phyloP scores from a whole-genome alignment of 441 rosid species.

The Iberis amara region DNA sequence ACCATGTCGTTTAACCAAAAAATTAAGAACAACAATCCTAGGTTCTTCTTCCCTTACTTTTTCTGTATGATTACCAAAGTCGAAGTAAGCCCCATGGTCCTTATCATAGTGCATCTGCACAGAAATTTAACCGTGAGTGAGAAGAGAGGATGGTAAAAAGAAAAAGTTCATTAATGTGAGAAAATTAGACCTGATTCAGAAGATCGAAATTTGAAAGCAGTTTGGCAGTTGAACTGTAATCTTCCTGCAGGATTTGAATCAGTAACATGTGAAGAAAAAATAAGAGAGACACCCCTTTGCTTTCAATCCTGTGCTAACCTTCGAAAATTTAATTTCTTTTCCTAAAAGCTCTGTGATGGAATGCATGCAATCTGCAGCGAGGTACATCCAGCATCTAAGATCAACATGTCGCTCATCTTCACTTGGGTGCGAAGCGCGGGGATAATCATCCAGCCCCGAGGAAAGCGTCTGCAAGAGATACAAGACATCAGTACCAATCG shows the following conservation, averaged over 20 bases:
- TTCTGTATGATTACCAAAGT: constrained; percentile 94
- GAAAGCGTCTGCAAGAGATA: constrained; percentile 60
- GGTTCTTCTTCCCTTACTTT: constrained; percentile 43
- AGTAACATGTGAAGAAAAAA: constrained; percentile 10
- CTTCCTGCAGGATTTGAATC: constrained; percentile 55
- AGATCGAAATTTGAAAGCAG: constrained; percentile 74
- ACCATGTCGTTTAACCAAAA: constrained; percentile 1
- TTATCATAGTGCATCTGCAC: constrained; percentile 88
- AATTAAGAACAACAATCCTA: constrained; percentile 5
- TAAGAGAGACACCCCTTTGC: neutral
- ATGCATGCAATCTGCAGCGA: constrained; percentile 92
- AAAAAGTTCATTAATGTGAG: neutral
- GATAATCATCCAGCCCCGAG: constrained; percentile 97
- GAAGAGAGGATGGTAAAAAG: neutral
- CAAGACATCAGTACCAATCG: constrained; percentile 23
- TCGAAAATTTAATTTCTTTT: constrained; percentile 36
- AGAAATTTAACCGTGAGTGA: constrained; percentile 24
- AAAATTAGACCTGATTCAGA: constrained; percentile 67
- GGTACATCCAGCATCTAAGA: constrained; percentile 99
- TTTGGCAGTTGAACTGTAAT: constrained; percentile 58
- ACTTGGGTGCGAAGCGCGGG: constrained; percentile 95
- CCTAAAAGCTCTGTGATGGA: constrained; percentile 55
- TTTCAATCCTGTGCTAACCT: constrained; percentile 39
- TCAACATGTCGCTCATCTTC: constrained; percentile 92
- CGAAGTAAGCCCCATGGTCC: constrained; percentile 79